phyloP scores from a whole-genome alignment of 805 yeast genomes.

The Torulaspora quercuum region DNA sequence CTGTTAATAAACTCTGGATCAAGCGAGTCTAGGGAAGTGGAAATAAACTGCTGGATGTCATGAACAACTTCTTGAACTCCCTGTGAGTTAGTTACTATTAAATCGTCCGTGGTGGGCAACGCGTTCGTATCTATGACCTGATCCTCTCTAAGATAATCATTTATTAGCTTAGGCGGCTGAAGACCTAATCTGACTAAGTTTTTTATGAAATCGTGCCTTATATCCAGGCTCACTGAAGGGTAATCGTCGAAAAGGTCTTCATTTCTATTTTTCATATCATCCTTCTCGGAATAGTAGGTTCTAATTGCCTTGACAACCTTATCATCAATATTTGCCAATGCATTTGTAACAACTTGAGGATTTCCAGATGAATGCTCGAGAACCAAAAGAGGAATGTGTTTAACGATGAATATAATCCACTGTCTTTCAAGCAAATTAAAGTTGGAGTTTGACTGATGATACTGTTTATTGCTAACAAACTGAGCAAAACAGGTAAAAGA shows the following conservation, averaged over 20 bases:
- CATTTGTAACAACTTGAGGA: constrained; percentile 27
- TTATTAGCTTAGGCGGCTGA: constrained; percentile 36
- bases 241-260: constrained; percentile 53
- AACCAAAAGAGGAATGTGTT: constrained; percentile 47
- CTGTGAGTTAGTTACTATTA: constrained; percentile 33
- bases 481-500: constrained; percentile 43
- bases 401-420: constrained; percentile 47
- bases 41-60: constrained; percentile 33
- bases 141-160: constrained; percentile 40
- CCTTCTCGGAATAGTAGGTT: constrained; percentile 36
- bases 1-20: constrained; percentile 36
- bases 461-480: constrained; percentile 45
- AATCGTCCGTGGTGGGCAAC: constrained; percentile 35
- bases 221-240: constrained; percentile 45
- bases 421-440: constrained; percentile 37
- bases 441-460: constrained; percentile 37
- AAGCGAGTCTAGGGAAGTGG: constrained; percentile 24
- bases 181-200: constrained; percentile 42
- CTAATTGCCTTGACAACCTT: constrained; percentile 34
- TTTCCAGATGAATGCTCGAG: constrained; percentile 29
- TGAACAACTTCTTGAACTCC: constrained; percentile 35
- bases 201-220: constrained; percentile 50
- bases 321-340: constrained; percentile 31
- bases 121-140: constrained; percentile 38
- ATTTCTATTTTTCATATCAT: constrained; percentile 35